Percentiles rank a stretch among this genome's conserved stretches.
phyloP scores from a whole-genome alignment of 2,329 filamentous ascomycete genomes.

The Diaporthe humulicola region DNA sequence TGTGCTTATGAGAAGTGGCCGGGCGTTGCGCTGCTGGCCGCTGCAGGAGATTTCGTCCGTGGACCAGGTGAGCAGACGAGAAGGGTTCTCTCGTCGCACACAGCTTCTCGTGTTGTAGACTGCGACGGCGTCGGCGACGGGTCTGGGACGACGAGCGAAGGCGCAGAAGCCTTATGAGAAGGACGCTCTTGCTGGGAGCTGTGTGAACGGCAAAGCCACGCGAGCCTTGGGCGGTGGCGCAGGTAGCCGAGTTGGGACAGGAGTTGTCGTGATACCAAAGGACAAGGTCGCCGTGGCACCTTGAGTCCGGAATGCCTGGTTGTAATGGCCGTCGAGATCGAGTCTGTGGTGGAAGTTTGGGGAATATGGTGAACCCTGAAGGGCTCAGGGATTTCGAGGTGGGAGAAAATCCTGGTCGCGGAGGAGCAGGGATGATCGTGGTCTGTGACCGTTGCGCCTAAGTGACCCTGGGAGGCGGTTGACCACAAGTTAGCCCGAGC shows the following conservation, averaged over 20 bases:
- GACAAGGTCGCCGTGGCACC: slow-evolving; percentile 20
- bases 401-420: slow-evolving; percentile 27
- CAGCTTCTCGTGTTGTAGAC: neutral
- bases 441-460: slow-evolving; percentile 37
- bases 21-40: slow-evolving; percentile 10
- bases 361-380: slow-evolving; percentile 28
- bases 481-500: slow-evolving; percentile 14
- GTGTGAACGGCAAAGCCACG: slow-evolving; percentile 28
- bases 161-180: neutral
- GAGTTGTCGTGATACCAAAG: slow-evolving; percentile 31
- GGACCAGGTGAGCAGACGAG: neutral
- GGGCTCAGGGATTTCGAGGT: slow-evolving; percentile 25
- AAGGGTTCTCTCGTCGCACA: neutral
- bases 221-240: slow-evolving; percentile 17
- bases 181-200: neutral
- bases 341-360: slow-evolving; percentile 18
- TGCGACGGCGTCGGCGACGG: neutral
- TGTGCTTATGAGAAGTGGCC: neutral
- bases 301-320: slow-evolving; percentile 21
- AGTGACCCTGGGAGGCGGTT: slow-evolving; percentile 32
- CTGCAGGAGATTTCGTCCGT: neutral
- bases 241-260: neutral
- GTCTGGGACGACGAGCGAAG: neutral
- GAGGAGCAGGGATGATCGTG: slow-evolving; percentile 40
- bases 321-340: slow-evolving; percentile 23